These are phyloP conservation scores for Tuber melanosporum DNA, from an alignment of 495 filamentous ascomycete species.

Conservation along the genomic window DNA sequence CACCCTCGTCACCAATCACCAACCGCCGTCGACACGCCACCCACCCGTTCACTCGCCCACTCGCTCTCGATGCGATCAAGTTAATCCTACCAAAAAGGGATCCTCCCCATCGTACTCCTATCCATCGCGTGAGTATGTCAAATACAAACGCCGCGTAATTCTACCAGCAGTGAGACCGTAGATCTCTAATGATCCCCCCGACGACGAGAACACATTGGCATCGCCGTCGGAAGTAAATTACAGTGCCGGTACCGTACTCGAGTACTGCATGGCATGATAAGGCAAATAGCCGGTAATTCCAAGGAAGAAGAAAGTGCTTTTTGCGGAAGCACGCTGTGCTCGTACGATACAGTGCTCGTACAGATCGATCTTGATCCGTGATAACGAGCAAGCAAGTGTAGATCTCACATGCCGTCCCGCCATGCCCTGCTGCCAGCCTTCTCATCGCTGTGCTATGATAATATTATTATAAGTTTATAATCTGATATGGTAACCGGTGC, in stretches of 20 bases:
- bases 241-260: background rate
- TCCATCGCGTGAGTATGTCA: background rate
- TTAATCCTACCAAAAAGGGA: background rate
- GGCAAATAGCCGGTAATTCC: background rate
- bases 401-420: background rate
- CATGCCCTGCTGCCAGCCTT: background rate
- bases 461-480: no score
- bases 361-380: background rate
- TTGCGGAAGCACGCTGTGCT: background rate
- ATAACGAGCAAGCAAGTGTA: background rate
- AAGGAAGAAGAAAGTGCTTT: background rate
- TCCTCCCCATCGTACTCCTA: background rate
- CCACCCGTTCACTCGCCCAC: background rate
- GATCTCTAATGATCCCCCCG: background rate
- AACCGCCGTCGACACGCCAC: background rate
- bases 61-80: background rate
- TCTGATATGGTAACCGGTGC: no score
- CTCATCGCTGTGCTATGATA: background rate
- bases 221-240: background rate
- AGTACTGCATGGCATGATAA: no score
- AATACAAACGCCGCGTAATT: background rate
- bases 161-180: background rate
- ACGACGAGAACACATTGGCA: background rate
- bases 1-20: background rate
- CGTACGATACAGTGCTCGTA: background rate